Base-by-base conservation (phyloP, 2,329 filamentous ascomycete genomes). In the Xylaria sp. region DNA sequence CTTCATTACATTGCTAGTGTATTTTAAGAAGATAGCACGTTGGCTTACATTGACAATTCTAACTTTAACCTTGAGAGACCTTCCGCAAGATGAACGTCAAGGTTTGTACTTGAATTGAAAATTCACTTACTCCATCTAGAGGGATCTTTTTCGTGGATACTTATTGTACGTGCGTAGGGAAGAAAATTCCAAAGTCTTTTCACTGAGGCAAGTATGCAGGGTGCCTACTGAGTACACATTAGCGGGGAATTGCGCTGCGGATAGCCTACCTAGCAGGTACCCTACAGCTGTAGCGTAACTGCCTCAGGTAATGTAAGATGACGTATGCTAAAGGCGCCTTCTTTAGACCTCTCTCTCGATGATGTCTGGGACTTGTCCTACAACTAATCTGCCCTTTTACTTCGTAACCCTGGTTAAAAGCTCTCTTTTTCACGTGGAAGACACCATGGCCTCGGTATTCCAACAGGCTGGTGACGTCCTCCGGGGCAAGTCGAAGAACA, bases 381-480 rank as follows among this genome's bases (percentile, higher is more conserved):
- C 13, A 31, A 34, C 34, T 31, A 31, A 39, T 15, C 13, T 48
- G 52, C n/a, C 12, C n/a, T 13, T 23, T n/a, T 46, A 12, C 15
- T 31, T 48, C 31, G 10, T 41, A 55, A 13, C 25, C 34, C 37
- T 20, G 44, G 8, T 37, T 50, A 56, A 18, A 34, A 3, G 51
- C n/a, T n/a, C 28, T n/a, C 57, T 13, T 10, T 25, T n/a, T 37
- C 2, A 48, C n/a, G 44, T n/a, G 37, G 5, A 54, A 23, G 34
- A 8, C 20, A 69, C 37, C 6, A 77, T 76, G 75, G 44, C 73
- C 15, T 74, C 73, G 1, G 58, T 76, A 60, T 74, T 78, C 25
- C 70, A 72, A 52, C 77, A 75, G 63, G 75, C 75, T 15, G 67
- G 71, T 23, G 62, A 71, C n/a, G 68, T 72, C 20, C 37, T 76